Evolutionary conservation across 257 asterid genomes (phyloP).

Genomic region (Solanum microdontum): DNA sequence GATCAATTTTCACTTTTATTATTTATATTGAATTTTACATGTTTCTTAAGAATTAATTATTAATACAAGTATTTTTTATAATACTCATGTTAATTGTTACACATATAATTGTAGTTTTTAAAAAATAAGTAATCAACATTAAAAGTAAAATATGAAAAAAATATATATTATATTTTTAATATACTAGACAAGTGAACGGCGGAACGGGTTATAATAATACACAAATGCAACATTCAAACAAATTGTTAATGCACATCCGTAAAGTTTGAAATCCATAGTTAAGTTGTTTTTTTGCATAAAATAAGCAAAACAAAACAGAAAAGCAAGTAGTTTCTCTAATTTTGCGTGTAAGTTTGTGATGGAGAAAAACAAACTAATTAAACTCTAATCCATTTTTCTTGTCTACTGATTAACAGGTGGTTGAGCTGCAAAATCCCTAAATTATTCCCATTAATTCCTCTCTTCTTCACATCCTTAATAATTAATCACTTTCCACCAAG

Average conservation of each 20-base stretch:
- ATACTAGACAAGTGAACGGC: neutral
- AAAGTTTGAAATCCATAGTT: neutral
- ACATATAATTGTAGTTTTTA: fast-evolving
- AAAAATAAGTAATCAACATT: too few relatives aligned
- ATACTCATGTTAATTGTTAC: too few relatives aligned
- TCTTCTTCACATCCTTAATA: neutral
- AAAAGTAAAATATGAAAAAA: too few relatives aligned
- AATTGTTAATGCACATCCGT: neutral
- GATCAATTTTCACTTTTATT: neutral
- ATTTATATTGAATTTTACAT: too few relatives aligned
- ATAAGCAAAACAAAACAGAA: neutral
- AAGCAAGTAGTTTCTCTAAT: neutral
- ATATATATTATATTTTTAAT: neutral
- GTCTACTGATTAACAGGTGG: constrained; percentile 10
- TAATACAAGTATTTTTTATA: too few relatives aligned
- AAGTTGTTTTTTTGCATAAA: neutral
- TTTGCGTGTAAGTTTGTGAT: constrained; percentile 7
- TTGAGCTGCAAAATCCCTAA: constrained; percentile 20
- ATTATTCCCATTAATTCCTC: neutral
- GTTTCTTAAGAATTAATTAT: too few relatives aligned
- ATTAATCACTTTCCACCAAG: neutral
- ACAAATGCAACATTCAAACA: neutral
- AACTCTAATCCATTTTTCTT: neutral
- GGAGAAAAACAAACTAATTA: neutral
- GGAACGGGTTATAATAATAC: too few relatives aligned